A percentile compares a stretch with the other conserved stretches of the same genome.
These are phyloP conservation scores for Botrytis squamosa DNA, from an alignment of 2,329 filamentous ascomycete genomes.

Conservation along the genomic window DNA sequence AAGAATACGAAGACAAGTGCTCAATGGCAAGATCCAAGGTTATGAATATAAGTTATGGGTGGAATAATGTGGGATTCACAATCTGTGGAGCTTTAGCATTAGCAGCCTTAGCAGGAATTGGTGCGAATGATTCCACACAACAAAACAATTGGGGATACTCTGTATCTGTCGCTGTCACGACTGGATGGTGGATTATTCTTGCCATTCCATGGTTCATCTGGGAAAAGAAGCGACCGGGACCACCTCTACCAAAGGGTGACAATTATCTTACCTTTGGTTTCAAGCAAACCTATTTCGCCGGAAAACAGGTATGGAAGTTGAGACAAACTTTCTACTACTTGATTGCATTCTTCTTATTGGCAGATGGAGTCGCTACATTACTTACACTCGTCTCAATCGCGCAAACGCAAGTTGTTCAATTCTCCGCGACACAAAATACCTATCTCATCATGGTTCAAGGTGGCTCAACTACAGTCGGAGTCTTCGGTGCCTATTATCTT, in stretches of 20 bases:
- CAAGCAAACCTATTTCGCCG: constrained; percentile 36
- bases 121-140: constrained; percentile 31
- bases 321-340: constrained; percentile 38
- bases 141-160: constrained; percentile 39
- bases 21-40: constrained; percentile 37
- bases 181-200: constrained; percentile 38
- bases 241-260: constrained; percentile 32
- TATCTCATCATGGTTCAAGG: constrained; percentile 38
- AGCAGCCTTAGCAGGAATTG: constrained; percentile 33
- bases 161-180: constrained; percentile 36
- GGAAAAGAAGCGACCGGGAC: constrained; percentile 39
- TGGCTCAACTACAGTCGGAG: constrained; percentile 30
- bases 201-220: constrained; percentile 39
- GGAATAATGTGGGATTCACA: constrained; percentile 38
- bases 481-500: constrained; percentile 34
- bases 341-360: constrained; percentile 37
- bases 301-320: constrained; percentile 34
- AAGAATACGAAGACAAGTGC: constrained; percentile 33
- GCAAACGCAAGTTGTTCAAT: constrained; percentile 37
- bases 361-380: constrained; percentile 36
- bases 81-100: constrained; percentile 35
- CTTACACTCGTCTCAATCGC: constrained; percentile 34
- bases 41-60: constrained; percentile 38
- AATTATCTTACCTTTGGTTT: constrained; percentile 38
- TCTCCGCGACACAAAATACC: constrained; percentile 36